Evolutionary conservation across 768 basidiomycete species (phyloP).

Genomic region (Phaeotremella fagi): DNA sequence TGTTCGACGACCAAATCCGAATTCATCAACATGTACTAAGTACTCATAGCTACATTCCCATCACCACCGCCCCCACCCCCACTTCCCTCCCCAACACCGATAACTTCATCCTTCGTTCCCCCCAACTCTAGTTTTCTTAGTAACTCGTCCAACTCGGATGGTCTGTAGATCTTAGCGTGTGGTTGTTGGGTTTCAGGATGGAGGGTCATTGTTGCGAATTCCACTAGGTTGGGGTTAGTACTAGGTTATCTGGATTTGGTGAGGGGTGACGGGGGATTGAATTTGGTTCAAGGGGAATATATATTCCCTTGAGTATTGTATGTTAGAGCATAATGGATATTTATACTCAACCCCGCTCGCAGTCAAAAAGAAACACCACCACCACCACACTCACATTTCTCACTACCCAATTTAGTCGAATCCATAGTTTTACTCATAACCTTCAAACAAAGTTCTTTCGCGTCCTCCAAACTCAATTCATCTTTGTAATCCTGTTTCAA

Average conservation of each 20-base stretch:
- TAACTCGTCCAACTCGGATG: slow-evolving; percentile 79
- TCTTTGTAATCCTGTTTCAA: slow-evolving; percentile 99
- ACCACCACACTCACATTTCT: slow-evolving; percentile 91
- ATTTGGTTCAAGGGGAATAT: no score
- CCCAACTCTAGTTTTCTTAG: slow-evolving; percentile 72
- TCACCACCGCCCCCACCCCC: slow-evolving; percentile 46
- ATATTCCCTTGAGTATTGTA: no score
- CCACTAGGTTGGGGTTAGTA: slow-evolving; percentile 58
- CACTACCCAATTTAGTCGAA: slow-evolving; percentile 89
- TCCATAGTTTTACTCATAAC: slow-evolving; percentile 99
- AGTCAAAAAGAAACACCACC: no score
- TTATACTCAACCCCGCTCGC: no score
- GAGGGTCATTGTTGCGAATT: slow-evolving; percentile 88
- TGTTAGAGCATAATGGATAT: no score
- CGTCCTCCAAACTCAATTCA: slow-evolving; percentile 82
- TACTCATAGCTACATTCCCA: slow-evolving; percentile 43
- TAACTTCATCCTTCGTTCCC: slow-evolving; percentile 67
- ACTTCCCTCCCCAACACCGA: slow-evolving; percentile 44
- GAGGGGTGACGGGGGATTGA: neutral
- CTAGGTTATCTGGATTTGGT: neutral
- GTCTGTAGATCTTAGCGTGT: slow-evolving; percentile 84
- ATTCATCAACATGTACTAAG: slow-evolving; percentile 17
- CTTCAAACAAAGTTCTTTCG: slow-evolving; percentile 81
- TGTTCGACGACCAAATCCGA: neutral
- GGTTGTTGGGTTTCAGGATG: slow-evolving; percentile 72